Conservation (phyloP, 306 rosid species). For the Dicorynia guianensis region DNA sequence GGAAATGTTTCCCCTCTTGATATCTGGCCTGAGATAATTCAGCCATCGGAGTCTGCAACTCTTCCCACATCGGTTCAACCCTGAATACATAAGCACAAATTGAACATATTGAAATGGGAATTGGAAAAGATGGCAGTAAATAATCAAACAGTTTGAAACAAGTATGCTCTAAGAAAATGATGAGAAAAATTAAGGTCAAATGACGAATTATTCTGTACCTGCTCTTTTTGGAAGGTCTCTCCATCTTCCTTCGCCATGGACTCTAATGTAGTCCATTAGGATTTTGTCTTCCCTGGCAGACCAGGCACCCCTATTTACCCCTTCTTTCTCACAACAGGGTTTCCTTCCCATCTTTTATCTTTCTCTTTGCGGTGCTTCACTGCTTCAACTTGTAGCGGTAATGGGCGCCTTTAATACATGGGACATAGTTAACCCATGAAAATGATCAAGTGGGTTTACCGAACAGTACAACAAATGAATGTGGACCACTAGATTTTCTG, state of each 20-base stretch:
- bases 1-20: conserved; percentile 43
- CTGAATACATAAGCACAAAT: not conserved
- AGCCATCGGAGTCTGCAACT: conserved; percentile 45
- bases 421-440: no score
- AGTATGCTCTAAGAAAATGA: no score
- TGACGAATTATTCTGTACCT: not conserved
- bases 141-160: not conserved
- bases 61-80: conserved; percentile 43
- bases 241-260: conserved; percentile 45
- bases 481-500: no score
- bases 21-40: conserved; percentile 43
- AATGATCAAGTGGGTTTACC: no score
- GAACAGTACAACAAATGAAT: no score
- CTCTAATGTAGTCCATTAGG: conserved; percentile 20
- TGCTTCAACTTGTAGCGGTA: no score
- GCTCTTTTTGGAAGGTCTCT: conserved; percentile 35
- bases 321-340: conserved; percentile 30
- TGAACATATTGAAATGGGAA: not conserved
- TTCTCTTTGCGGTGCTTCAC: not conserved
- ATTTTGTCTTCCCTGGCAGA: conserved; percentile 31
- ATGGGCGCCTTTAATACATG: no score
- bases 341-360: conserved; percentile 38
- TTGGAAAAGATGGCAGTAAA: no score
- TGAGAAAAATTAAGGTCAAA: not conserved
- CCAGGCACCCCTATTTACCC: conserved; percentile 38